A percentile compares a stretch with the other conserved stretches of the same genome.
These are phyloP conservation scores for Mycena vulgaris DNA, from an alignment of 768 basidiomycete genomes.

Conservation along the genomic window DNA sequence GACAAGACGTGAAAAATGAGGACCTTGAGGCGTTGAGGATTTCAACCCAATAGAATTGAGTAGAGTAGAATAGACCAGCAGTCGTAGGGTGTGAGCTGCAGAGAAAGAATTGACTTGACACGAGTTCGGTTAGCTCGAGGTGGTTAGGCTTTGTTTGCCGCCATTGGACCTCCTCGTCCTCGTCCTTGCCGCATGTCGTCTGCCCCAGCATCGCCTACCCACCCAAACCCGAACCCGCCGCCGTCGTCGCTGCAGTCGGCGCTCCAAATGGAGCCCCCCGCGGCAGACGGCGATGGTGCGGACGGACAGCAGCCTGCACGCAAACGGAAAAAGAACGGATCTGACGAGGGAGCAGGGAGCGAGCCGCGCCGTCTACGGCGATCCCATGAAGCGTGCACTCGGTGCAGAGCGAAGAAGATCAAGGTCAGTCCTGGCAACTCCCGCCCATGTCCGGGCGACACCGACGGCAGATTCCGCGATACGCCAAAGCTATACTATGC, in stretches of 20 bases:
- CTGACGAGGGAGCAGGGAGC: conserved; percentile 66
- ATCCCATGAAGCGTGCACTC: conserved; percentile 93
- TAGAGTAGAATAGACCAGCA: no score
- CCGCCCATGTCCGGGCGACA: conserved; percentile 76
- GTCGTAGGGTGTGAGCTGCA: no score
- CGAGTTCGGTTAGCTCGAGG: background rate
- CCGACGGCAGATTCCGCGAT: conserved; percentile 89
- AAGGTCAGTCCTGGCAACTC: conserved; percentile 89
- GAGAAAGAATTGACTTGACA: no score
- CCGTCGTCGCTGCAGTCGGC: conserved; percentile 73
- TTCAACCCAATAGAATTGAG: no score
- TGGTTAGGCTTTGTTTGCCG: background rate
- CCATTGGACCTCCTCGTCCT: background rate
- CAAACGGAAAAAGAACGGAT: conserved; percentile 71
- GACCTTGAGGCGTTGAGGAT: no score
- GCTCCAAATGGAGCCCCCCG: conserved; percentile 66
- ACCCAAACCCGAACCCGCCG: conserved; percentile 49
- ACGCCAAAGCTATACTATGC: conserved; percentile 25
- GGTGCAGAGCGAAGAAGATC: conserved; percentile 97
- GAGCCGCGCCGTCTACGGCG: conserved; percentile 88
- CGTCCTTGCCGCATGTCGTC: conserved; percentile 18
- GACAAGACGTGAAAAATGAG: no score
- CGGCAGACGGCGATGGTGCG: conserved; percentile 49
- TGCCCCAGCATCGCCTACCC: conserved; percentile 53
- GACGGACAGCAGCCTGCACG: conserved; percentile 60